Conservation (phyloP, 805 yeast species). For the Zygoascus biomembranicola region DNA sequence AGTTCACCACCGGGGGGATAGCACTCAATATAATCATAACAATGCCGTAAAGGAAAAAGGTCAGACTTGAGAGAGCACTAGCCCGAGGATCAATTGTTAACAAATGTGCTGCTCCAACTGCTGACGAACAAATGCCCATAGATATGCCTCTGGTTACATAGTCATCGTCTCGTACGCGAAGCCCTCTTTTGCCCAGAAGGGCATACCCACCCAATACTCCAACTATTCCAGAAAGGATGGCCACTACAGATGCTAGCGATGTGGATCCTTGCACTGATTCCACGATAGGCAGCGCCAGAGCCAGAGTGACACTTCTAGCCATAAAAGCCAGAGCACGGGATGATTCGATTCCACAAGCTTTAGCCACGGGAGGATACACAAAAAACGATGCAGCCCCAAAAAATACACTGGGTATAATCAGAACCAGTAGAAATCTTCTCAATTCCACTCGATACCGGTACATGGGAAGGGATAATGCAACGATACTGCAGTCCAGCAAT, state of each 20-base stretch:
- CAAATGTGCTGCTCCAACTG: constrained; percentile 73
- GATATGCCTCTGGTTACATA: constrained; percentile 71
- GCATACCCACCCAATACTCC: constrained; percentile 65
- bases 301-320: constrained; percentile 72
- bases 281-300: constrained; percentile 69
- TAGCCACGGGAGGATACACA: constrained; percentile 62
- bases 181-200: constrained; percentile 32
- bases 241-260: constrained; percentile 69
- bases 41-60: constrained; percentile 67
- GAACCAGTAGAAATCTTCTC: constrained; percentile 45
- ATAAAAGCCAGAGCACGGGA: constrained; percentile 62
- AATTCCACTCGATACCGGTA: constrained; percentile 62
- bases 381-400: constrained; percentile 53
- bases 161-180: constrained; percentile 52
- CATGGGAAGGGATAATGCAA: constrained; percentile 69
- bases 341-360: constrained; percentile 54
- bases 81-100: constrained; percentile 67
- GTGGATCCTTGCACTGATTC: constrained; percentile 59
- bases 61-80: constrained; percentile 65
- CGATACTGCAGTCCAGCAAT: constrained; percentile 70
- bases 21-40: constrained; percentile 62
- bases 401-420: constrained; percentile 51
- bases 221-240: constrained; percentile 65
- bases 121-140: constrained; percentile 71
- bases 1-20: constrained; percentile 44